A percentile compares a stretch with the other conserved stretches of the same genome.
These are phyloP conservation scores for Mycena rosella DNA, from an alignment of 768 basidiomycete genomes.

Conservation along the genomic window DNA sequence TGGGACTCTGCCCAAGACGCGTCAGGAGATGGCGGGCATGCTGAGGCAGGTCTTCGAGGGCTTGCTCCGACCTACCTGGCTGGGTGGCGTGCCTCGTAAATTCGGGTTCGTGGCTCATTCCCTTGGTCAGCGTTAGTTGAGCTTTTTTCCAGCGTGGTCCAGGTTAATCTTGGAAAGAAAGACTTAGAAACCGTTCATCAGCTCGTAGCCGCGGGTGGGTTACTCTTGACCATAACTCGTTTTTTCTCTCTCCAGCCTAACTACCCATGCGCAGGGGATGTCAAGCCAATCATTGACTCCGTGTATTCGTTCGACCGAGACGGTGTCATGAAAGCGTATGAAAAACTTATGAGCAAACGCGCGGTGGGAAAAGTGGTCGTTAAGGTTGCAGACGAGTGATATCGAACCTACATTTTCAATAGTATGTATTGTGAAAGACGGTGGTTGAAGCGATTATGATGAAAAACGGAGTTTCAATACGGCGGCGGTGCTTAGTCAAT, in stretches of 20 bases:
- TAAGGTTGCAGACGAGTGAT: constrained; percentile 44
- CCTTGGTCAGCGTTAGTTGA: neutral
- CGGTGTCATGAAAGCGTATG: constrained; percentile 64
- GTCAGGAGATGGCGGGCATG: constrained; percentile 49
- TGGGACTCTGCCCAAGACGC: constrained; percentile 57
- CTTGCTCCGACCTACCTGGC: constrained; percentile 56
- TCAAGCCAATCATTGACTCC: constrained; percentile 62
- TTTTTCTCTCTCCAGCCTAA: no score
- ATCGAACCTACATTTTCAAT: no score
- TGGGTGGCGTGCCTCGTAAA: constrained; percentile 65
- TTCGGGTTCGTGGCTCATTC: constrained; percentile 56
- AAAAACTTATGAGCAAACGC: constrained; percentile 58
- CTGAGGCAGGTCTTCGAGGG: constrained; percentile 49
- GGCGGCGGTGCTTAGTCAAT: neutral
- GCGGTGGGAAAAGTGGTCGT: constrained; percentile 70
- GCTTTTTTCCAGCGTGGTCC: neutral
- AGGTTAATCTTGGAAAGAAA: constrained; percentile 2
- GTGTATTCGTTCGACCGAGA: constrained; percentile 54
- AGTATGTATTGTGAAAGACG: constrained; percentile 10
- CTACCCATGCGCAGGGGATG: constrained; percentile 53
- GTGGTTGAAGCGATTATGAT: constrained; percentile 39
- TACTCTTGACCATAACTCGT: no score
- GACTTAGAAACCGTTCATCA: constrained; percentile 14
- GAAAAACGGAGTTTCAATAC: constrained; percentile 17
- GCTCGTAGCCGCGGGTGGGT: constrained; percentile 17